These are phyloP conservation scores for Dictyostelium intermedium DNA, from an alignment of 78 protist genomes.

Conservation along the genomic window DNA sequence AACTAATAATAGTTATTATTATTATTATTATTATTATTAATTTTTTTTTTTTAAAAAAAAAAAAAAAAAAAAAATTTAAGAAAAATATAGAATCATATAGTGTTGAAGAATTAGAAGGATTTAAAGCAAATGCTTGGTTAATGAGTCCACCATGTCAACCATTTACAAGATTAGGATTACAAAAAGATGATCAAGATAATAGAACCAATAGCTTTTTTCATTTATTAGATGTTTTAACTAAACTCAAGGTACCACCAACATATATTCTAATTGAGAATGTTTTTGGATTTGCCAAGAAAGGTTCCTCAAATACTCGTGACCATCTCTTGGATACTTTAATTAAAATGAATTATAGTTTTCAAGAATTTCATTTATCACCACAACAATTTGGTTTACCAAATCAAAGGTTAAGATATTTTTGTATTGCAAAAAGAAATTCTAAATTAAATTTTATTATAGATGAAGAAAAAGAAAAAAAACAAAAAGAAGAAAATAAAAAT, in stretches of 20 bases:
- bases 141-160: slow-evolving; percentile 93
- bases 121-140: slow-evolving; percentile 44
- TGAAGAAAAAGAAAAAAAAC: not conserved
- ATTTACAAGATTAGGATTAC: slow-evolving; percentile 85
- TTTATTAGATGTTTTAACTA: slow-evolving; percentile 29
- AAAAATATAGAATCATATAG: slow-evolving; percentile 57
- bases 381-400: slow-evolving; percentile 83
- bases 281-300: slow-evolving; percentile 78
- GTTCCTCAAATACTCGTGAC: slow-evolving; percentile 59
- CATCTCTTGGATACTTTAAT: slow-evolving; percentile 31
- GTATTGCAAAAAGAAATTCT: slow-evolving; percentile 58
- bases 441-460: not conserved
- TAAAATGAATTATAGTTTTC: slow-evolving; percentile 37
- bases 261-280: slow-evolving; percentile 88
- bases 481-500: not conserved
- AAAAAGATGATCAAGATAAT: slow-evolving; percentile 69
- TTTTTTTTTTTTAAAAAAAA: not conserved
- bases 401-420: slow-evolving; percentile 85
- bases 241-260: slow-evolving; percentile 55
- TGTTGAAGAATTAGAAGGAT: slow-evolving; percentile 20
- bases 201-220: slow-evolving; percentile 76
- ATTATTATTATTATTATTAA: not conserved
- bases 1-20: not conserved
- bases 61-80: no score
- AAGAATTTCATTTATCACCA: slow-evolving; percentile 84